A percentile compares a stretch with the other conserved stretches of the same genome.
phyloP scores from a whole-genome alignment of 1,139 yeast species.

The Zygotorulaspora mrakii region DNA sequence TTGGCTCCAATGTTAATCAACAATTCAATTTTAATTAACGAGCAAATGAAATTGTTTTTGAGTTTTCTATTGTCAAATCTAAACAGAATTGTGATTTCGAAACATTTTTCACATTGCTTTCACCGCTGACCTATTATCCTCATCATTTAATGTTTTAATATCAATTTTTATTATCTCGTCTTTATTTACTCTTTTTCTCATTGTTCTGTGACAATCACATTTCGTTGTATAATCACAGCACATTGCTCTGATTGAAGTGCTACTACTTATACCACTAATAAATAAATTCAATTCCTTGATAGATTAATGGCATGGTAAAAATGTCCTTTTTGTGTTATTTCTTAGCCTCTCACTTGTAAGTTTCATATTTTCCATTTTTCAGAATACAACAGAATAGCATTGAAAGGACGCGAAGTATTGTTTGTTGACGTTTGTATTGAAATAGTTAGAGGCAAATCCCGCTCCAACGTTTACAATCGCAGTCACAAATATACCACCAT shows the following conservation, averaged over 20 bases:
- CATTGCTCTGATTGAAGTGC: too few species aligned
- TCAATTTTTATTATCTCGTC: slow-evolving; percentile 8
- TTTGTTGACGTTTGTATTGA: neutral
- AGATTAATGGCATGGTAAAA: neutral
- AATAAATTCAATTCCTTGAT: too few species aligned
- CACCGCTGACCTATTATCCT: slow-evolving; percentile 6
- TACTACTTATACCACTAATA: too few species aligned
- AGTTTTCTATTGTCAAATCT: neutral
- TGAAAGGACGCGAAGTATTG: neutral
- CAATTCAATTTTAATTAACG: slow-evolving; percentile 39
- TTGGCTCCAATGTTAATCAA: slow-evolving; percentile 55
- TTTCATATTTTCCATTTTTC: neutral
- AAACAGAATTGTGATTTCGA: neutral
- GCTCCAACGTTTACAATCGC: neutral
- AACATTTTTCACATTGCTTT: slow-evolving; percentile 2
- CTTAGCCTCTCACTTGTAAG: neutral
- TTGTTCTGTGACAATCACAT: neutral
- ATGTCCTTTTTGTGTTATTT: neutral
- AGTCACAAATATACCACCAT: too few species aligned
- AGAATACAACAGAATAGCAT: neutral
- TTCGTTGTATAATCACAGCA: too few species aligned
- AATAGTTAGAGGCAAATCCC: neutral
- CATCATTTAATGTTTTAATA: slow-evolving; percentile 7
- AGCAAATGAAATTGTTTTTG: slow-evolving; percentile 4
- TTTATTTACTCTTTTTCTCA: slow-evolving; percentile 7